Evolutionary conservation across 257 asterid species (phyloP), one percentile per base, ranked within the genome.

Genomic region (Gentiana dahurica): DNA sequence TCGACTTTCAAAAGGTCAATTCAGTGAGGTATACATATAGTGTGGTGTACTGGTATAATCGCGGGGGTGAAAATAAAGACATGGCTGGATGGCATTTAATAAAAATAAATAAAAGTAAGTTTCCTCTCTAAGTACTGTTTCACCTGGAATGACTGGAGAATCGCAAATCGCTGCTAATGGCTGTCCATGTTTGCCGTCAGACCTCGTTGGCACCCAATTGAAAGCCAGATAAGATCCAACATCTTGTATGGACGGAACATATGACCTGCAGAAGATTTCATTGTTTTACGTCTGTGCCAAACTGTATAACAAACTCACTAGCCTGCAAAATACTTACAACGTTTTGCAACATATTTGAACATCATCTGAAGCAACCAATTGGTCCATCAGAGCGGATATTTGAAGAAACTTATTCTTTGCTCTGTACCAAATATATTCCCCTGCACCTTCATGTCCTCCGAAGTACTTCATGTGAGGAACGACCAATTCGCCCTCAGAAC

Each of bases 401-500:
- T 69, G 68, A 68, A 83, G 85, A n/a, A n/a, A n/a, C 84, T 77
- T 87, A 60, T 72, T 52, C 75, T 78, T 78, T 12, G 80, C 63
- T 67, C 98, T 81, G 73, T 78, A 85, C 98, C 98, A 92, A 41
- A 71, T 77, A 68, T 79, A 92, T 71, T 83, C 79, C 53, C 97
- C 90, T 67, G 51, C 76, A 67, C 95, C 98, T 77, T 92, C 97
- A 68, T 54, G 71, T 49, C 98, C 98, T 62, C 98, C 97, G 55
- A 88, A 88, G 64, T 92, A 88, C 60, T 68, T 80, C 64, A 77
- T 71, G 58, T 55, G 68, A 35, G 95, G 97, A 73, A 85, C 75
- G 78, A 85, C 82, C 74, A 76, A 75, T 73, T 81, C 68, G 60
- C 87, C 97, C 82, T 92, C 97, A 41, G 76, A 83, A 73, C 98